Base-by-base conservation (phyloP, 495 filamentous ascomycete species). In the Baudoinia panamericana region DNA sequence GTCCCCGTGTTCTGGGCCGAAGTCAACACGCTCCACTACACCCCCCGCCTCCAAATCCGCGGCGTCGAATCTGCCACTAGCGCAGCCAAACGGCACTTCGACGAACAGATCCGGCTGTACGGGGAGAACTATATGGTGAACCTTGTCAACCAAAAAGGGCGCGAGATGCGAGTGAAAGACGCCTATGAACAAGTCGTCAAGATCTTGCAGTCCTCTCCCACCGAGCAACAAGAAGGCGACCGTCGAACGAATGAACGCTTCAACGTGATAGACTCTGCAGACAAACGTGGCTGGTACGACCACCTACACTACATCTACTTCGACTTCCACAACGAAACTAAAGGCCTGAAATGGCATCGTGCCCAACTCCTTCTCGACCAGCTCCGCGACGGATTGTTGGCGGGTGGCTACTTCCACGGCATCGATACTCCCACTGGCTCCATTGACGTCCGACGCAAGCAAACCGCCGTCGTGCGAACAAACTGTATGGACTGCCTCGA, bases 401-500 rank as follows among this genome's bases (percentile, higher is more conserved):
- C 72, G 17, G 84, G 92, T 44, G 76, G 80, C 46, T 97, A 96
- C 62, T 96, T 96, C 71, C 82, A 88, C 49, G 86, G 84, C 18
- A 72, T 85, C 23, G 83, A 92, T 57, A 78, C 76, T 68, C 85
- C 85, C 0, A 82, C 73, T 55, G 78, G 80, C 13, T 72, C 75
- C 25, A 60, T 93, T 6, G 86, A 93, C 50, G 71, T 82, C 26
- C 78, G 87, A 21, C 77, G 73, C 33, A 66, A 67, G 34, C 90
- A 97, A 64, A 79, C 72, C 4, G 80, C 78, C 46, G 86, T 95
- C 8, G 84, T 97, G 18, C 76, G 90, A 30, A 95, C 90, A 16
- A 97, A 97, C 55, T 97, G 90, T 61, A 96, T 97, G 90, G 90
- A 97, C 63, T 97, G 92, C 51, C 71, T 97, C 9, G 90, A 97